Evolutionary conservation across 805 yeast genomes (phyloP).

Genomic region (Wickerhamiella vanderwaltii): DNA sequence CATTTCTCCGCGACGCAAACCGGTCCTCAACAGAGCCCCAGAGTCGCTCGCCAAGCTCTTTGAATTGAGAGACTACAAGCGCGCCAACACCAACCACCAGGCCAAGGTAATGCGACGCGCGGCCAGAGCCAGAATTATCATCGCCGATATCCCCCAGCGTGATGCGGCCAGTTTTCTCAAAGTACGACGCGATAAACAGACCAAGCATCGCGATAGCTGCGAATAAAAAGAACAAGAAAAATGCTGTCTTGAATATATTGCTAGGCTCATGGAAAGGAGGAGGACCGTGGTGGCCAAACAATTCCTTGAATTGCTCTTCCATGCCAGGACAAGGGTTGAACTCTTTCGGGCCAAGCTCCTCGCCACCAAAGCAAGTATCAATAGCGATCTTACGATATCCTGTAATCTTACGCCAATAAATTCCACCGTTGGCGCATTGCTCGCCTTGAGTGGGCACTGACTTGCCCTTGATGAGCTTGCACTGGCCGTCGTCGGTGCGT

Average conservation of each 20-base stretch:
- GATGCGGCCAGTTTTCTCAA: slow-evolving; percentile 11
- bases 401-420: slow-evolving; percentile 59
- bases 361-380: slow-evolving; percentile 78
- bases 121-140: not conserved
- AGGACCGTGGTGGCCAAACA: slow-evolving; percentile 34
- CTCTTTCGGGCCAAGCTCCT: slow-evolving; percentile 37
- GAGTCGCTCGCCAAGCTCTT: slow-evolving; percentile 5
- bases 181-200: slow-evolving; percentile 22
- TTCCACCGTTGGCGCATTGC: slow-evolving; percentile 35
- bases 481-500: slow-evolving; percentile 64
- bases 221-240: slow-evolving; percentile 68
- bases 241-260: slow-evolving; percentile 33
- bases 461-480: slow-evolving; percentile 68
- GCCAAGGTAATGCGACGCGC: not conserved
- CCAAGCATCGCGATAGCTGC: slow-evolving; percentile 46
- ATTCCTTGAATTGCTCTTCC: slow-evolving; percentile 44
- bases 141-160: slow-evolving; percentile 10
- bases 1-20: slow-evolving; percentile 16
- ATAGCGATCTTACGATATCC: slow-evolving; percentile 83
- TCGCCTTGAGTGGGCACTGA: slow-evolving; percentile 34
- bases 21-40: slow-evolving; percentile 9
- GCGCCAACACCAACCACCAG: slow-evolving; percentile 6
- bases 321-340: slow-evolving; percentile 77
- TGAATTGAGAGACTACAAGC: slow-evolving; percentile 3
- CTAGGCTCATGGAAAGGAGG: slow-evolving; percentile 43